These are phyloP conservation scores for Przewalskia tangutica DNA, from an alignment of 257 asterid species.

Conservation along the genomic window DNA sequence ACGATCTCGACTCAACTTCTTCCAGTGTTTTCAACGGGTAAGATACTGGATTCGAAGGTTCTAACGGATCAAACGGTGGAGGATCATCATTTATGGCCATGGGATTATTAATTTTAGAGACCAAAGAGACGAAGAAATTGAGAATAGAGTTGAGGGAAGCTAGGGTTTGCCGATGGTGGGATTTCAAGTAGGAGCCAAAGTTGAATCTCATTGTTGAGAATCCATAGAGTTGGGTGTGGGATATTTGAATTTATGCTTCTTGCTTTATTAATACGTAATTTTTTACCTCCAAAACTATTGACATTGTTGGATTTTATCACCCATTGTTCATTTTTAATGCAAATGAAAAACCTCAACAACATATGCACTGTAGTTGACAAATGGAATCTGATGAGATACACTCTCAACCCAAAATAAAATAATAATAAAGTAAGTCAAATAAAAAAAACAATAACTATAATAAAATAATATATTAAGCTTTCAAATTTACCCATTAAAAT, in stretches of 20 bases:
- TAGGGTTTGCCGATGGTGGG: conserved; percentile 38
- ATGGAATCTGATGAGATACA: too few relatives aligned
- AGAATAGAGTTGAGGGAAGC: conserved; percentile 27
- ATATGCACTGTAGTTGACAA: too few relatives aligned
- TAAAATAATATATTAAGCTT: too few relatives aligned
- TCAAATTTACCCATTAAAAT: too few relatives aligned
- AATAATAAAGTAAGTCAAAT: too few relatives aligned
- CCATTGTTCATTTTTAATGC: neutral
- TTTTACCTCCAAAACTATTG: neutral
- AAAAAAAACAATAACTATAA: too few relatives aligned
- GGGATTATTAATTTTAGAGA: conserved; percentile 11
- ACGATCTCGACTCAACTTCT: conserved; percentile 63
- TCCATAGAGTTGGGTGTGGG: neutral
- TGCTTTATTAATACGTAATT: too few relatives aligned
- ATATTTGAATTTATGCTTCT: neutral
- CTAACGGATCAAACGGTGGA: conserved; percentile 58
- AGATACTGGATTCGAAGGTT: conserved; percentile 60
- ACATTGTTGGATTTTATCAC: neutral
- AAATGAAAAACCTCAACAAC: too few relatives aligned
- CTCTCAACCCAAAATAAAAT: too few relatives aligned
- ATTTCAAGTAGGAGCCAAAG: conserved; percentile 31
- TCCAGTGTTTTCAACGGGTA: conserved; percentile 76
- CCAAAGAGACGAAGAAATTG: conserved; percentile 24
- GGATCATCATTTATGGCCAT: conserved; percentile 17
- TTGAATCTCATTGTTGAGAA: conserved; percentile 4